phyloP scores from a whole-genome alignment of 371 early-diverging fungal genomes.

The Lichtheimia hyalospora region DNA sequence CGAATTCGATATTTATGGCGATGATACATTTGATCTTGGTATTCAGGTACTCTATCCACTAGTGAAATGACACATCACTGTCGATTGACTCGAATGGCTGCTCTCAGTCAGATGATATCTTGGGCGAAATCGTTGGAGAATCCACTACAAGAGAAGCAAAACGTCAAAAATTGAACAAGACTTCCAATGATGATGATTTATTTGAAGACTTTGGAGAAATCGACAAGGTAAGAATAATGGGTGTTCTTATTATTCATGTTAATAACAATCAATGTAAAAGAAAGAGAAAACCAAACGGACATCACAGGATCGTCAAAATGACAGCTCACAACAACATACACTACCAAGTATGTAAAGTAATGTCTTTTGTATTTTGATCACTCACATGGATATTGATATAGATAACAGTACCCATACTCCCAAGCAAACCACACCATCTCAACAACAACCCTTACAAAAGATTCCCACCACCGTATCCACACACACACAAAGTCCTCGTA shows the following conservation, averaged over 20 bases:
- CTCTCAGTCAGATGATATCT: slow-evolving; percentile 33
- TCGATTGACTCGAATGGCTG: neutral
- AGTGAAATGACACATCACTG: too few relatives aligned
- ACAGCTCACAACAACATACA: too few relatives aligned
- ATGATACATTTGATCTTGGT: slow-evolving; percentile 34
- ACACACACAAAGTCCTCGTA: slow-evolving; percentile 13
- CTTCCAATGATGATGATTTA: slow-evolving; percentile 28
- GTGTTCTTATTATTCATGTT: neutral
- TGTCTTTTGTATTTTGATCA: too few relatives aligned
- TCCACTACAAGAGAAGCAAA: slow-evolving; percentile 26
- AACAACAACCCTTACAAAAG: slow-evolving; percentile 11
- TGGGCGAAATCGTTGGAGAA: slow-evolving; percentile 43
- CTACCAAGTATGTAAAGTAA: too few relatives aligned
- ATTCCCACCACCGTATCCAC: slow-evolving; percentile 22
- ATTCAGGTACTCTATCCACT: slow-evolving; percentile 20
- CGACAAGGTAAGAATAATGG: slow-evolving; percentile 24
- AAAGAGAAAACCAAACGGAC: neutral
- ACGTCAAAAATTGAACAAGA: slow-evolving; percentile 20
- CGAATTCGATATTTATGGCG: slow-evolving; percentile 51
- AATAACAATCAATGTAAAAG: neutral
- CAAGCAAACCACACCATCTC: too few relatives aligned
- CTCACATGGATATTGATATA: neutral
- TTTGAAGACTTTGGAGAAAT: slow-evolving; percentile 39
- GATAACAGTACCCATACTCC: neutral
- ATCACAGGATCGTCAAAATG: neutral